A percentile compares a stretch with the other conserved stretches of the same genome.
These are phyloP conservation scores for Nissolia schottii DNA, from an alignment of 306 rosid species.

Conservation along the genomic window DNA sequence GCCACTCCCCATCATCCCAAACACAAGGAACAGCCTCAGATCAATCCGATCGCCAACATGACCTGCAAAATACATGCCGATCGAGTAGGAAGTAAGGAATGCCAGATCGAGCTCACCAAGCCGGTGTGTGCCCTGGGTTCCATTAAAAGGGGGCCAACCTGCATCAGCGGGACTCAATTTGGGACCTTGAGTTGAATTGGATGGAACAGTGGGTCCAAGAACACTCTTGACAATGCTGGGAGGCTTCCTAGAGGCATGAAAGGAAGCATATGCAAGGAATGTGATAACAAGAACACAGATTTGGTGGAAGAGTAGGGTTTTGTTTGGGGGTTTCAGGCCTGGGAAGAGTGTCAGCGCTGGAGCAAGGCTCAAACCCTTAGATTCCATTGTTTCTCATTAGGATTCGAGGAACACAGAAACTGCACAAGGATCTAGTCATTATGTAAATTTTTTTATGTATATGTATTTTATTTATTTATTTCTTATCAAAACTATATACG, in stretches of 20 bases:
- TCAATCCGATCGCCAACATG: conserved; percentile 82
- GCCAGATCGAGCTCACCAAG: conserved; percentile 90
- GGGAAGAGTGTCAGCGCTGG: conserved; percentile 65
- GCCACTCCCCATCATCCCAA: conserved; percentile 95
- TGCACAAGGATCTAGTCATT: neutral
- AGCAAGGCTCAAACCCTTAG: conserved; percentile 37
- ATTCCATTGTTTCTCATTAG: conserved; percentile 43
- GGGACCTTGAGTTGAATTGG: conserved; percentile 32
- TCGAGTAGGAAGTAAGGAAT: conserved; percentile 65
- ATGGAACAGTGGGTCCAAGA: conserved; percentile 55
- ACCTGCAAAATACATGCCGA: conserved; percentile 88
- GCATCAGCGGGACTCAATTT: conserved; percentile 30
- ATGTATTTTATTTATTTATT: neutral
- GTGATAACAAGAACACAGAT: conserved; percentile 55
- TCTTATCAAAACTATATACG: neutral
- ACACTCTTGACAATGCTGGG: conserved; percentile 95
- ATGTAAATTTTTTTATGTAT: neutral
- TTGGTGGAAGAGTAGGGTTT: conserved; percentile 63
- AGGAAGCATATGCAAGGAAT: conserved; percentile 76
- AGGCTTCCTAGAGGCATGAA: conserved; percentile 88
- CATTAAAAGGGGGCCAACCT: conserved; percentile 87
- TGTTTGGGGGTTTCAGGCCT: conserved; percentile 65
- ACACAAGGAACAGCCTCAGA: conserved; percentile 73
- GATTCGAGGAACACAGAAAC: neutral
- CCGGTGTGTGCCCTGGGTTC: conserved; percentile 58